Evolutionary conservation across 129 eudicot species (phyloP).

Genomic region (Ambrosia artemisiifolia): DNA sequence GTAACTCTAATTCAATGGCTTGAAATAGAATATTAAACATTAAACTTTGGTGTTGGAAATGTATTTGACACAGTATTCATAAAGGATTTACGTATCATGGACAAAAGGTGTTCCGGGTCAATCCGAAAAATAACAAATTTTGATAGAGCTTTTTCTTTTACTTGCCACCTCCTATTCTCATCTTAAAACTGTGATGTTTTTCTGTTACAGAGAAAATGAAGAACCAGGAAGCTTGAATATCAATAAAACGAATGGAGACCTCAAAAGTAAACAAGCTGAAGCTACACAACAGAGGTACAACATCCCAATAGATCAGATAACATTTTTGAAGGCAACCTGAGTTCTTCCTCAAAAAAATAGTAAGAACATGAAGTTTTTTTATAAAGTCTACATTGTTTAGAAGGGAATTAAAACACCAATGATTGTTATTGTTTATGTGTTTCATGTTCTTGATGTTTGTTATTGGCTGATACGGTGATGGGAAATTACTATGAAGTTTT

Average conservation of each 20-base stretch:
- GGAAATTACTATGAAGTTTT: no score
- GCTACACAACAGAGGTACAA: slow-evolving; percentile 30
- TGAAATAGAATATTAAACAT: no score
- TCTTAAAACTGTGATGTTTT: no score
- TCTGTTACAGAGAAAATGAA: slow-evolving; percentile 46
- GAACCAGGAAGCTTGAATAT: slow-evolving; percentile 26
- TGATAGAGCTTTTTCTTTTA: background rate
- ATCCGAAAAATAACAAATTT: background rate
- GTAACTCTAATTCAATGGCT: no score
- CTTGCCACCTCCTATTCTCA: no score
- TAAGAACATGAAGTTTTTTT: no score
- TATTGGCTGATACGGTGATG: slow-evolving; percentile 96
- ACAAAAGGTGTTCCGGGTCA: background rate
- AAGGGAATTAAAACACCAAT: no score
- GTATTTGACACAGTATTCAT: background rate
- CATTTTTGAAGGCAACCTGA: slow-evolving; percentile 30
- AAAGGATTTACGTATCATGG: background rate
- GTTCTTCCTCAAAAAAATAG: slow-evolving; percentile 37
- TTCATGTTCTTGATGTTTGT: no score
- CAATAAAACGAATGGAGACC: slow-evolving; percentile 48
- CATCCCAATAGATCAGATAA: slow-evolving; percentile 39
- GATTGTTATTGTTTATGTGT: no score
- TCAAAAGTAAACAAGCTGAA: slow-evolving; percentile 59
- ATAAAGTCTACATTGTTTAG: no score
- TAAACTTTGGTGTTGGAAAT: no score